These are phyloP conservation scores for Hanseniaspora vineae DNA, from an alignment of 805 yeast genomes.

Conservation along the genomic window DNA sequence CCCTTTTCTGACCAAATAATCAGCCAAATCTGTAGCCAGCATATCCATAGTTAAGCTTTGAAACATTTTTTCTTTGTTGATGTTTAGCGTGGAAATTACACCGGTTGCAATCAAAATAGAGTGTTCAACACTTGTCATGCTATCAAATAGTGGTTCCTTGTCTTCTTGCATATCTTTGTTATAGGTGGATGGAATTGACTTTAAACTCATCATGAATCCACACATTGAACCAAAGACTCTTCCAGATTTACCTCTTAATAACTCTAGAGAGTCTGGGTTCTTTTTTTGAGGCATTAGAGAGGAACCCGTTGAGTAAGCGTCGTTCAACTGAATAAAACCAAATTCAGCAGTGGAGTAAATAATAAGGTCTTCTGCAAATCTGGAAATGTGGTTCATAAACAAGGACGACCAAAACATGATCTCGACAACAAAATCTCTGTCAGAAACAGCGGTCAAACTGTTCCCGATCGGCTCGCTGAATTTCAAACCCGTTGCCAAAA, in stretches of 20 bases:
- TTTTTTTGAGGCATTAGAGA: constrained; percentile 99
- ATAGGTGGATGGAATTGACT: constrained; percentile 96
- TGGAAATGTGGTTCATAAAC: constrained; percentile 89
- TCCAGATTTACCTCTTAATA: constrained; percentile 93
- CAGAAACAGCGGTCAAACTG: constrained; percentile 92
- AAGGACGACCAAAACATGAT: constrained; percentile 90
- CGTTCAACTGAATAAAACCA: constrained; percentile 86
- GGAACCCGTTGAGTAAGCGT: constrained; percentile 97
- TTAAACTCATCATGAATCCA: constrained; percentile 92
- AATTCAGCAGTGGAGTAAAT: constrained; percentile 96
- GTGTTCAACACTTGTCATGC: constrained; percentile 81
- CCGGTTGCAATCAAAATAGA: constrained; percentile 93
- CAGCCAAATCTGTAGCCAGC: constrained; percentile 98
- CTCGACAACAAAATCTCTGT: constrained; percentile 95
- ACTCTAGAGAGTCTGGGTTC: constrained; percentile 92
- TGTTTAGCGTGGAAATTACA: constrained; percentile 74
- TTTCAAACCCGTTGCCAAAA: constrained; percentile 64
- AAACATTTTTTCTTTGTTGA: constrained; percentile 65
- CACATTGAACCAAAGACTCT: constrained; percentile 91
- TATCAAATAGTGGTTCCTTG: constrained; percentile 95
- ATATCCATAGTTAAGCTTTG: constrained; percentile 93
- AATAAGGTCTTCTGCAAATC: constrained; percentile 89
- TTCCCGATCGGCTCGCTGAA: constrained; percentile 85
- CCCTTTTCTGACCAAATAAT: constrained; percentile 91
- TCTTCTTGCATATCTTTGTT: constrained; percentile 99